These are phyloP conservation scores for Suillus subalutaceus DNA, from an alignment of 768 basidiomycete species.

Conservation along the genomic window DNA sequence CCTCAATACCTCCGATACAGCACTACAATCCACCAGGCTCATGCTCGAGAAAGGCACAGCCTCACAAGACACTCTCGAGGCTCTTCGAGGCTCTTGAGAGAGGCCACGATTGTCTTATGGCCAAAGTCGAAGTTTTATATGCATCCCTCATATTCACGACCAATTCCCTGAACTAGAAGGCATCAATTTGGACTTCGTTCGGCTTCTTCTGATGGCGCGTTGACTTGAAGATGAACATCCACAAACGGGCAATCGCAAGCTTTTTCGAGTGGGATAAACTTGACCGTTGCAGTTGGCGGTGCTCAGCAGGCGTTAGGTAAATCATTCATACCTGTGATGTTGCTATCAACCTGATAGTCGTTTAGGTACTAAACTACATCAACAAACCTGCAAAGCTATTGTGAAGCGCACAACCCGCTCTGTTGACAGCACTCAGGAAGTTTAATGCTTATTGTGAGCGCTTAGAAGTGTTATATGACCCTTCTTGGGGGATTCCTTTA, in stretches of 20 bases:
- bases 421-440: constrained; percentile 13
- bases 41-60: constrained; percentile 13
- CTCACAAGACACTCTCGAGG: constrained; percentile 15
- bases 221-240: constrained; percentile 45
- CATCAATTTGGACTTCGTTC: constrained; percentile 33
- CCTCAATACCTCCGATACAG: constrained; percentile 26
- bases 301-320: constrained; percentile 24
- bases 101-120: constrained; percentile 23
- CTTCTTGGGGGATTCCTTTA: constrained; percentile 2
- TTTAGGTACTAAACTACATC: constrained; percentile 35
- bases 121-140: constrained; percentile 36
- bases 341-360: too few species aligned
- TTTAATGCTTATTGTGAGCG: neutral
- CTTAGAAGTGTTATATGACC: neutral
- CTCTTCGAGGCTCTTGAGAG: constrained; percentile 17
- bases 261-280: constrained; percentile 43
- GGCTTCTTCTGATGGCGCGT: constrained; percentile 34
- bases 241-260: constrained; percentile 34
- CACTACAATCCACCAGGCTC: constrained; percentile 19
- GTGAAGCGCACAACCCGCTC: constrained; percentile 29
- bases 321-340: neutral
- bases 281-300: constrained; percentile 36
- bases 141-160: constrained; percentile 34
- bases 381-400: constrained; percentile 32
- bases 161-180: constrained; percentile 37